Conservation (phyloP, 2,329 filamentous ascomycete genomes). For the Neocatenulostroma microsporum region DNA sequence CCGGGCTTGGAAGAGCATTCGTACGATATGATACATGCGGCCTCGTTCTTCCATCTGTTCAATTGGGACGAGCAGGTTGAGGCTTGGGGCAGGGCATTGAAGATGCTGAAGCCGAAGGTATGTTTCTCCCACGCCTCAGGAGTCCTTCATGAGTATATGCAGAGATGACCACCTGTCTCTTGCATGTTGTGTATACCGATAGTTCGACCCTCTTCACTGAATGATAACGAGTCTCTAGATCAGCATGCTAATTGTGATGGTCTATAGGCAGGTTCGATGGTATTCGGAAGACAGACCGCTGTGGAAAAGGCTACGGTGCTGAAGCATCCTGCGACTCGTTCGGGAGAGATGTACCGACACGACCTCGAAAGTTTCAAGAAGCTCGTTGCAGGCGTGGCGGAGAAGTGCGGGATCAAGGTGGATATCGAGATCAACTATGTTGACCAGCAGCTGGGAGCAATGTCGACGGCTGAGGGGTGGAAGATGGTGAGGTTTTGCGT, state of each 20-base stretch:
- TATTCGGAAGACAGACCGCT: constrained; percentile 35
- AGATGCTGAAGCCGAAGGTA: constrained; percentile 29
- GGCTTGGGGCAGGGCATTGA: constrained; percentile 25
- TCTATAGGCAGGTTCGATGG: constrained; percentile 28
- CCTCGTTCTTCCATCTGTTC: constrained; percentile 39
- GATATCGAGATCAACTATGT: constrained; percentile 25
- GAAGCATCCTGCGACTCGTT: constrained; percentile 11
- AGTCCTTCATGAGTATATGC: too few relatives aligned
- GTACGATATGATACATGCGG: constrained; percentile 33
- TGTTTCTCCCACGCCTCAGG: too few relatives aligned
- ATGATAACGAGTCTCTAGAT: too few relatives aligned
- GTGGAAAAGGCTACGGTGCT: constrained; percentile 21
- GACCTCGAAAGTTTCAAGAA: constrained; percentile 29
- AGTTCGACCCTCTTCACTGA: too few relatives aligned
- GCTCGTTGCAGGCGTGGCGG: constrained; percentile 32
- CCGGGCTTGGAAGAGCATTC: constrained; percentile 30
- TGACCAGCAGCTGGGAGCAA: too few relatives aligned
- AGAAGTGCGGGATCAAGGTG: constrained; percentile 31
- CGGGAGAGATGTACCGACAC: constrained; percentile 29
- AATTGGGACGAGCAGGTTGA: constrained; percentile 33
- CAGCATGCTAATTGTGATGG: too few relatives aligned
- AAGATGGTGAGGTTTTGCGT: too few relatives aligned
- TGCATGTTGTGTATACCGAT: too few relatives aligned
- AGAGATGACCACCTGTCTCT: too few relatives aligned
- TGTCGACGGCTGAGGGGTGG: too few relatives aligned